Evolutionary conservation across 2,329 filamentous ascomycete genomes (phyloP).

Genomic region (Aspergillus arachidicola): DNA sequence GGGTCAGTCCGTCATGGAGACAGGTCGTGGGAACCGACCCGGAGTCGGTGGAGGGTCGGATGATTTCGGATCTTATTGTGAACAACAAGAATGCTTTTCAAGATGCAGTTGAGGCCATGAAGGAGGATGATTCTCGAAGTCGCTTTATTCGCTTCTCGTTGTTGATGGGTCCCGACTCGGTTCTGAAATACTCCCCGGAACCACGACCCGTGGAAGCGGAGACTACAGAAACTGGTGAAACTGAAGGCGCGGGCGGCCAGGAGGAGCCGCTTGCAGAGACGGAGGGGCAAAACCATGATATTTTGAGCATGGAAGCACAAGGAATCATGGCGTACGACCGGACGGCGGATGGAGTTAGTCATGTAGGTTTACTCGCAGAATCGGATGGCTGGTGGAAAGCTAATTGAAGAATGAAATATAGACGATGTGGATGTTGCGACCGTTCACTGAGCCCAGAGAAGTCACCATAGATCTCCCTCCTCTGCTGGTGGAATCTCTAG

Average conservation of each 20-base stretch:
- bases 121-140: constrained; percentile 88
- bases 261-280: constrained; percentile 44
- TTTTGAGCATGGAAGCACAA: constrained; percentile 86
- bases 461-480: constrained; percentile 93
- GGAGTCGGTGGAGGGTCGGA: constrained; percentile 71
- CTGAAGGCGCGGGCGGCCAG: constrained; percentile 28
- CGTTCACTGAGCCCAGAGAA: constrained; percentile 83
- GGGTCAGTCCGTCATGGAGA: constrained; percentile 95
- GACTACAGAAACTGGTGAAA: constrained; percentile 12
- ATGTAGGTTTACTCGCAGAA: constrained; percentile 63
- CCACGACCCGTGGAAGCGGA: constrained; percentile 27
- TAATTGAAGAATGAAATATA: constrained; percentile 44
- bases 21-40: constrained; percentile 84
- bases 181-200: constrained; percentile 54
- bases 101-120: constrained; percentile 83
- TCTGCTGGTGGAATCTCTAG: constrained; percentile 87
- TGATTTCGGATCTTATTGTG: constrained; percentile 78
- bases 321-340: constrained; percentile 98
- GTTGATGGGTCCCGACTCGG: constrained; percentile 68
- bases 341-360: constrained; percentile 80
- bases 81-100: constrained; percentile 80
- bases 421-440: constrained; percentile 99
- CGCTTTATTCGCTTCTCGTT: constrained; percentile 84
- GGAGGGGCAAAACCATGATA: constrained; percentile 50
- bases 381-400: constrained; percentile 7